Evolutionary conservation across 768 basidiomycete genomes (phyloP), one percentile per base, ranked within the genome.

Genomic region (Panaeolus papilionaceus): DNA sequence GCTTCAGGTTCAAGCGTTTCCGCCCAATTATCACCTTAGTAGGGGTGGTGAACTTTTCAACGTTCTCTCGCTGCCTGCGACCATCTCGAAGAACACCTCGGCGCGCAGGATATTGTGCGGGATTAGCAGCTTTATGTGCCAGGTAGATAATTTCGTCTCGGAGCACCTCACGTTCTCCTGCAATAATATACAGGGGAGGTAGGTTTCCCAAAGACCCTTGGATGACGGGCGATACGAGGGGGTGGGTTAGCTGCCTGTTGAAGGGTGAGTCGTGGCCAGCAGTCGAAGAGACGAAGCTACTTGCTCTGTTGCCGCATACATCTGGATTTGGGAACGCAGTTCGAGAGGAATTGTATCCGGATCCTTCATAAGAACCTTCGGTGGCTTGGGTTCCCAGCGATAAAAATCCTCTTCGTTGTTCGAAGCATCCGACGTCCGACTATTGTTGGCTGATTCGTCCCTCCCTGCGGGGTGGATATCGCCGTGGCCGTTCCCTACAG

Each of bases 51-150:
- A 83, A 89, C 64, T 80, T 84, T 61, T 83, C 76, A 0, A 75
- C 80, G 66, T 89, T 88, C 65, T 85, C 84, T 68, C 78, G 77
- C 75, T 88, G 88, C n/a, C 88, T 75, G 20, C 69, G 69, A 5
- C 78, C 80, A 12, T 82, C 80, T 18, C 78, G 75, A 14, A 89
- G 77, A 1, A 89, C 80, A 23, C 88, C 87, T 14, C 83, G 76
- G 28, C 89, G 81, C 0, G 87, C 78, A 1, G 91, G 91, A 72
- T 88, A 93, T 38, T 85, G 74, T 0, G 83, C 79, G 0, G 93
- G 94, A 73, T 90, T 80, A 1, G 94, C 92, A 4, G 93, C 92
- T 70, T 91, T 90, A 75, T 95, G 93, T 0, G 93, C 92, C 68
- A 89, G 70, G 72, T 90, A 92, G 7, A 94, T 81, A 37, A 92